Evolutionary conservation across 2,329 filamentous ascomycete genomes (phyloP).

Genomic region (Diaporthe batatas): DNA sequence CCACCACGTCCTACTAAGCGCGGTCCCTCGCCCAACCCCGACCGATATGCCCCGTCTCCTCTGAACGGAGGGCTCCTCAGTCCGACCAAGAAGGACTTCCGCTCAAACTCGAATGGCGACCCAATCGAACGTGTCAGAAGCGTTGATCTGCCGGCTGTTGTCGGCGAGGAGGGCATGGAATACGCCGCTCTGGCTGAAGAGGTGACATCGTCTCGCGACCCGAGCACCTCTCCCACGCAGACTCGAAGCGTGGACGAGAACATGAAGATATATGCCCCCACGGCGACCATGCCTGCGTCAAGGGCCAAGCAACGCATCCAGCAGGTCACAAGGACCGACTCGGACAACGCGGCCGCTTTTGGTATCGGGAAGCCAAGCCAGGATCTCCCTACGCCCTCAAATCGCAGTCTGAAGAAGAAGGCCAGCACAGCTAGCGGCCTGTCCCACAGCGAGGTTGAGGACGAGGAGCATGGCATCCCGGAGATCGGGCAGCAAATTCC

Average conservation of each 20-base stretch:
- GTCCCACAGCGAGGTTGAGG: conserved; percentile 67
- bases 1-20: conserved; percentile 86
- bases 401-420: conserved; percentile 72
- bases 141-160: conserved; percentile 80
- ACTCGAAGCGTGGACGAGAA: conserved; percentile 84
- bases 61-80: conserved; percentile 76
- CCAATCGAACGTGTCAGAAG: conserved; percentile 76
- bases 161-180: conserved; percentile 91
- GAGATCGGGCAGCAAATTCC: conserved; percentile 94
- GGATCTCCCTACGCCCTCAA: conserved; percentile 61
- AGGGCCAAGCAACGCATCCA: conserved; percentile 88
- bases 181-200: conserved; percentile 76
- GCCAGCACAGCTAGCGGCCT: conserved; percentile 67
- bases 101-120: conserved; percentile 57
- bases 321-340: conserved; percentile 90
- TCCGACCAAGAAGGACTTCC: conserved; percentile 53
- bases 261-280: conserved; percentile 89
- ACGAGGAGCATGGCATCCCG: conserved; percentile 89
- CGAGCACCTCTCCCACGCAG: conserved; percentile 71
- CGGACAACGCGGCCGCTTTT: conserved; percentile 85
- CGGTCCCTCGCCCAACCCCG: conserved; percentile 81
- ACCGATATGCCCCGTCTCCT: conserved; percentile 87
- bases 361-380: conserved; percentile 80
- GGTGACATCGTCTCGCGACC: conserved; percentile 57
- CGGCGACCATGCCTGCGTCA: conserved; percentile 83